Evolutionary conservation across 306 rosid genomes (phyloP).

Genomic region (Begonia loranthoides): DNA sequence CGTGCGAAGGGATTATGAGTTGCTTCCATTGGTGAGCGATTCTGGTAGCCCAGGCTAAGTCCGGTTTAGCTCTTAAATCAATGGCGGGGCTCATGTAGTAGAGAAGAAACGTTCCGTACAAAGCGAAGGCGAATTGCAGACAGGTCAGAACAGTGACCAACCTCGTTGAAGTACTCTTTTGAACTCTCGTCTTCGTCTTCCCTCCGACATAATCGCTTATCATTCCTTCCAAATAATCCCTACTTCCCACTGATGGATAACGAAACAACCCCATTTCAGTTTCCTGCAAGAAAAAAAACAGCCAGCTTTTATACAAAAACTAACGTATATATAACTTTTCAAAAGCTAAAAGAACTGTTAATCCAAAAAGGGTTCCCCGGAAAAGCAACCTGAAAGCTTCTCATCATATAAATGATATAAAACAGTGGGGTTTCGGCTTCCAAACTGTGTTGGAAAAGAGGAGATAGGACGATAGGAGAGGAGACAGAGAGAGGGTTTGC

Average conservation of each 20-base stretch:
- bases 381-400: no score
- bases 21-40: conserved; percentile 76
- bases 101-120: conserved; percentile 75
- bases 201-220: conserved; percentile 62
- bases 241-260: conserved; percentile 26
- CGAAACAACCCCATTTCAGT: conserved; percentile 35
- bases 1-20: conserved; percentile 51
- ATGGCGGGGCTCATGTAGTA: conserved; percentile 81
- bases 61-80: conserved; percentile 65
- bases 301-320: no score
- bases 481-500: not conserved
- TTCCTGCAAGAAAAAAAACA: conserved; percentile 16
- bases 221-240: conserved; percentile 81
- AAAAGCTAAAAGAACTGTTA: no score
- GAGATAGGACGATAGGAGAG: conserved; percentile 1
- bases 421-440: no score
- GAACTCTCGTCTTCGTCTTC: conserved; percentile 37
- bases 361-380: no score
- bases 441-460: no score
- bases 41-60: conserved; percentile 70
- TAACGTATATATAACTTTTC: no score
- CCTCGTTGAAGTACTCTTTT: conserved; percentile 26
- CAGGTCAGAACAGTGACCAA: conserved; percentile 67
- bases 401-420: no score
- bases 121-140: conserved; percentile 76